phyloP scores from a whole-genome alignment of 2,329 filamentous ascomycete species.

The Monosporascus sp. region DNA sequence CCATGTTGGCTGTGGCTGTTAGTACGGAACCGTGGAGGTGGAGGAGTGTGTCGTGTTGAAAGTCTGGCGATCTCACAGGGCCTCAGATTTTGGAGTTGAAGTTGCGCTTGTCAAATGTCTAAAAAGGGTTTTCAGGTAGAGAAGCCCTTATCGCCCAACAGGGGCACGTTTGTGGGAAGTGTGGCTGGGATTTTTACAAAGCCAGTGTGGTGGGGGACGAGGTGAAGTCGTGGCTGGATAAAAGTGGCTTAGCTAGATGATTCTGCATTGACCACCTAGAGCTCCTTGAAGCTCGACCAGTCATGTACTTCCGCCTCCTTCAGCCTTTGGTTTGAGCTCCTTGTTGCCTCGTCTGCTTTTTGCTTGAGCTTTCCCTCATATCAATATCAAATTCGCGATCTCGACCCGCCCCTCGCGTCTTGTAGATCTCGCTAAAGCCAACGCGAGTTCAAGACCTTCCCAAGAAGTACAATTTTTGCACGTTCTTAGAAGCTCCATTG shows the following conservation, averaged over 20 bases:
- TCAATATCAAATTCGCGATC: slow-evolving; percentile 38
- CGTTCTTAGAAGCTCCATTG: slow-evolving; percentile 34
- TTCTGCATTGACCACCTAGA: not conserved
- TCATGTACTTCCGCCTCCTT: slow-evolving; percentile 1
- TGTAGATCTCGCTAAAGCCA: slow-evolving; percentile 34
- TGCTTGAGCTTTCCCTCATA: slow-evolving; percentile 17
- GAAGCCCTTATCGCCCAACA: not conserved
- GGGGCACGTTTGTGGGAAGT: not conserved
- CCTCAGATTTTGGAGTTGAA: slow-evolving; percentile 9
- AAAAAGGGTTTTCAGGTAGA: not conserved
- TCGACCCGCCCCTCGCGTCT: slow-evolving; percentile 28
- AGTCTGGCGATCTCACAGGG: slow-evolving; percentile 6
- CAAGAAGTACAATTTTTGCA: slow-evolving; percentile 41
- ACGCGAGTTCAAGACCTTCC: slow-evolving; percentile 29
- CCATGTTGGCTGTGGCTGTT: slow-evolving; percentile 33
- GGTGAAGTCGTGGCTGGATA: not conserved
- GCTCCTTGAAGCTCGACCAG: not conserved
- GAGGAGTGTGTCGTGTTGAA: slow-evolving; percentile 8
- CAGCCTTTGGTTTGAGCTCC: slow-evolving; percentile 20
- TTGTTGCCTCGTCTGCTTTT: slow-evolving; percentile 40
- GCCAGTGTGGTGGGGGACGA: slow-evolving; percentile 19
- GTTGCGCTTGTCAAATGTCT: not conserved
- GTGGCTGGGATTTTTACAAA: not conserved
- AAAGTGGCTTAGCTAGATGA: not conserved
- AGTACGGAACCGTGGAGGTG: slow-evolving; percentile 16